Evolutionary conservation across 192 early-diverging fungal genomes (phyloP), one percentile per base, ranked within the genome.

Genomic region (Dissophora ornata): DNA sequence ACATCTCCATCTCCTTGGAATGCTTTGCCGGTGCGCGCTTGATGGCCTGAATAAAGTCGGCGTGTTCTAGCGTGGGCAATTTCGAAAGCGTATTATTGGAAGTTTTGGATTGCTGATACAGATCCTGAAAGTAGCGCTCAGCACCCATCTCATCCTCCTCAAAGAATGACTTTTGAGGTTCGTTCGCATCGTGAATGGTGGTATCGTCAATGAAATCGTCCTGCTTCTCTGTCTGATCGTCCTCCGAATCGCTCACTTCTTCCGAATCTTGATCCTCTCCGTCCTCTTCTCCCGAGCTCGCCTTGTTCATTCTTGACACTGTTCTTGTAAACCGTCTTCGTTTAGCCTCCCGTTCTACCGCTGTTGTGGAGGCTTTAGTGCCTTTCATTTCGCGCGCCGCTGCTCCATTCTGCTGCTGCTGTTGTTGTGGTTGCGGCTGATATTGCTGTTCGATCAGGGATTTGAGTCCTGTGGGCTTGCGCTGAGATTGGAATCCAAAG

Each of bases 21-120:
- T 95, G 93, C 38, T 91, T 92, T 16, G 58, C 40, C 8, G 88
- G 86, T 1, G 84, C 80, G 15, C 66, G 59, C 26, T 85, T 58
- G 36, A 94, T 61, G 24, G 89, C 71, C 44, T 64, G 60, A 24
- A 82, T 77, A 55, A 90, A 93, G 44, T 94, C 90, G 12, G 87
- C 66, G 30, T 86, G 90, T 12, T 91, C 84, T n/a, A 96, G 82
- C n/a, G 79, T 73, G 2, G 93, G 92, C 3, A 98, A 81, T 62
- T 89, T 89, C 1, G 93, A 87, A 18, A 97, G 85, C 2, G 95
- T 96, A 82, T 94, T 92, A 75, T 96, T 90, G 13, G 95, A 96
- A 7, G 94, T 96, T 52, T 84, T 81, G 10, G 79, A 74, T 18
- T 65, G 62, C 24, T 71, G 62, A 34, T 91, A 87, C 2, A 91